Conservation (phyloP, 345 rosid species). For the Murraya koenigii region DNA sequence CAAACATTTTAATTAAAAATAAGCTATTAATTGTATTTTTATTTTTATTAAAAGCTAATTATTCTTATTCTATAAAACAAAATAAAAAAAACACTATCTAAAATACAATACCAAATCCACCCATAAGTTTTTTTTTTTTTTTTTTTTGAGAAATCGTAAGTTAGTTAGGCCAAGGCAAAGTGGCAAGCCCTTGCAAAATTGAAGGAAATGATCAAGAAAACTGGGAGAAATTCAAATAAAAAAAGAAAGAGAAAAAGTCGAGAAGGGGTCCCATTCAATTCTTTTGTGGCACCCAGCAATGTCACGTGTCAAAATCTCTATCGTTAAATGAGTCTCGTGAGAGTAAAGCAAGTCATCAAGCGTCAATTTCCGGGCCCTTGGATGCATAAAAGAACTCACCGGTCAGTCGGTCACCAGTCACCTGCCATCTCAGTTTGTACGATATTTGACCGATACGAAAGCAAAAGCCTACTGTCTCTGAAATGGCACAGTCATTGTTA, state of each 20-base stretch:
- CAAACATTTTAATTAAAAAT: no score
- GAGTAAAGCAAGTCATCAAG: not conserved
- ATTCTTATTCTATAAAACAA: no score
- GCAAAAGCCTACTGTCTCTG: not conserved
- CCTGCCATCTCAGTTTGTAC: not conserved
- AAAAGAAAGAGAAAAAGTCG: not conserved
- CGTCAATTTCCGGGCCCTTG: not conserved
- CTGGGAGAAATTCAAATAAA: not conserved
- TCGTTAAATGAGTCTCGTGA: not conserved
- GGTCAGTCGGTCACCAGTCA: no score
- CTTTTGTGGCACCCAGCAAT: not conserved
- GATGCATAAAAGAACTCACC: not conserved
- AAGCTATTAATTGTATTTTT: accelerated
- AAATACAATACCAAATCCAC: no score
- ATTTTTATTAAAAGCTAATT: no score
- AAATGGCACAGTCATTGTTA: not conserved
- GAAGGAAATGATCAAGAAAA: not conserved
- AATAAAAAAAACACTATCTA: no score
- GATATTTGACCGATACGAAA: not conserved
- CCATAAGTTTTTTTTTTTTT: no score
- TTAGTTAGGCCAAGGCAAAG: no score
- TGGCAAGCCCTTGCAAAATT: no score
- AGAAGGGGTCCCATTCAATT: not conserved
- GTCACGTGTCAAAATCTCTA: not conserved
- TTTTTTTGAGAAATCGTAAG: no score